Evolutionary conservation across 2,329 filamentous ascomycete species (phyloP), one percentile per base, ranked within the genome.

Genomic region (Stemphylium lycopersici): DNA sequence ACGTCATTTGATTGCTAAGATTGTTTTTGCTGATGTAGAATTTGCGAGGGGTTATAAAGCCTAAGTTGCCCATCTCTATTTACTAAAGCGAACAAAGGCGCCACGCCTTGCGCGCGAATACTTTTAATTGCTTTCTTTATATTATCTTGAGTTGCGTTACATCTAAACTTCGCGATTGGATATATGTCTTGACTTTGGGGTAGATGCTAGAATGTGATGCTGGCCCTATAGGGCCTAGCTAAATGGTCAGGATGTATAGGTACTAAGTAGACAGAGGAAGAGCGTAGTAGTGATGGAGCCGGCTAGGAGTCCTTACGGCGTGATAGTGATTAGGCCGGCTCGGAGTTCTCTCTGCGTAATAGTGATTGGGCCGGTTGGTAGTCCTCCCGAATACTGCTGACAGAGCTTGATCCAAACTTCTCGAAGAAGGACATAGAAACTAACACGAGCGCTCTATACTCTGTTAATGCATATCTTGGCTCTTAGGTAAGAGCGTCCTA

Each of bases 1-100:
- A 55, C 26, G 3, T 55, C 7, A 6, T 55, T 44, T 0, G 15
- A 16, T 15, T 41, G 15, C 12, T 52, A 41, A 31, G 33, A 52
- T 44, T 10, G 1, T 44, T 46, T 52, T 31, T 13, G 20, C 16
- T 20, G 15, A 46, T 41, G 7, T 7, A 36, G 1, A 5, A 52
- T 46, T 12, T 46, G 22, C 0, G 32, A 55, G 24, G 47, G 29
- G 18, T 37, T 3, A 38, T 16, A 55, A 22, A 47, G 22, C 26
- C 13, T 55, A 2, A 55, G 52, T 43, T 6, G 36, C 11, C 26
- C 6, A 38, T 45, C 18, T 18, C 5, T 45, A 46, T 55, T 41
- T 12, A 55, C 52, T 33, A 55, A 38, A 50, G 52, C n/a, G 3
- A 55, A 55, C 3, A 55, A 44, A 50, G 52, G 52, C 15, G 40